Conservation (phyloP, 2,329 filamentous ascomycete species). For the Scleromitrula shiraiana region DNA sequence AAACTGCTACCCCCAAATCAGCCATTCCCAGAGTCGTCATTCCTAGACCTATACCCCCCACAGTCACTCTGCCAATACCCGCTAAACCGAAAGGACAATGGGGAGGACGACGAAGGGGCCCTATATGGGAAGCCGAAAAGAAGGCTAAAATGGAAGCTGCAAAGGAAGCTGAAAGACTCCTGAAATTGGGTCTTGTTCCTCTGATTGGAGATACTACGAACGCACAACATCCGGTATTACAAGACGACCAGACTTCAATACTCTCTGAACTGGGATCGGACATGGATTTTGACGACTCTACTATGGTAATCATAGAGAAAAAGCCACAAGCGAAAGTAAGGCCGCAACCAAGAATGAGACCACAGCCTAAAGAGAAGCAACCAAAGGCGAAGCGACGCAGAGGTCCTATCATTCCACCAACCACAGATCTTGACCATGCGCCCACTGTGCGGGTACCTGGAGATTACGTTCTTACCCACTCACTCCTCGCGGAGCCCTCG, state of each 20-base stretch:
- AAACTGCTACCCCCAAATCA: no score
- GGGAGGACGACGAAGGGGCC: constrained; percentile 7
- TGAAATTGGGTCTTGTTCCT: not conserved
- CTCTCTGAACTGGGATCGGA: constrained; percentile 11
- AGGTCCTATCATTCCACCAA: constrained; percentile 13
- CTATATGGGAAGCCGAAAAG: constrained; percentile 9
- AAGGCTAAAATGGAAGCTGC: not conserved
- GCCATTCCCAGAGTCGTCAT: no score
- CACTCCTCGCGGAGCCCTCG: constrained; percentile 64
- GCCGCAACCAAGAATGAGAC: no score
- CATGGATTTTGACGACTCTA: constrained; percentile 13
- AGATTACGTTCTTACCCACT: constrained; percentile 75
- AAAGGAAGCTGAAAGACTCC: not conserved
- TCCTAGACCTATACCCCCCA: no score
- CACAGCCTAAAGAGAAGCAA: not conserved
- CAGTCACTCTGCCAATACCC: no score
- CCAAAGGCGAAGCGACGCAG: constrained; percentile 7
- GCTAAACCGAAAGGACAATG: constrained; percentile 3
- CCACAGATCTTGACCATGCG: constrained; percentile 21
- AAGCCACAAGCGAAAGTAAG: constrained; percentile 9
- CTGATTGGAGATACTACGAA: not conserved
- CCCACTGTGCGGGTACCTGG: constrained; percentile 48
- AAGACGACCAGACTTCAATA: constrained; percentile 8
- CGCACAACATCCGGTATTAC: not conserved
- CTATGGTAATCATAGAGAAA: constrained; percentile 10